Evolutionary conservation across 2,329 filamentous ascomycete genomes (phyloP).

Genomic region (Hypoxylon sp.): DNA sequence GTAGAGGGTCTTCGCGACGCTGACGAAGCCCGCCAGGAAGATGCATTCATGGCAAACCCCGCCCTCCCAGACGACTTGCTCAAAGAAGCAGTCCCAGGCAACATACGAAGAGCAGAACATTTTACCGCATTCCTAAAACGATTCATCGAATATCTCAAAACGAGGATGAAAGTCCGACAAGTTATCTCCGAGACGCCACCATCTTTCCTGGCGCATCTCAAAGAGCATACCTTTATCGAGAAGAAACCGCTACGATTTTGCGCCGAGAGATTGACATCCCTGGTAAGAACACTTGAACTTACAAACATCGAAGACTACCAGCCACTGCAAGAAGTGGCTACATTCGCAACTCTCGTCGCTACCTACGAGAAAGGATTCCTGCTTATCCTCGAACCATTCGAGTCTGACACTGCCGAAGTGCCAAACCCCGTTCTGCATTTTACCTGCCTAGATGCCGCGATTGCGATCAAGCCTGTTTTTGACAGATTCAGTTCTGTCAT

Average conservation of each 20-base stretch:
- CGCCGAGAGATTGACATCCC: conserved; percentile 90
- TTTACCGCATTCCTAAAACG: conserved; percentile 94
- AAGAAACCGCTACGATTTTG: conserved; percentile 95
- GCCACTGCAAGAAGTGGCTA: conserved; percentile 94
- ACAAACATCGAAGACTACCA: conserved; percentile 99
- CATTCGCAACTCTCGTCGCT: conserved; percentile 93
- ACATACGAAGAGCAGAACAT: conserved; percentile 94
- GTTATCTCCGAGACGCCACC: conserved; percentile 97
- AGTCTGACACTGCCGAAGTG: conserved; percentile 93
- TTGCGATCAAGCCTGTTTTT: conserved; percentile 97
- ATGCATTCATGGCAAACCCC: conserved; percentile 97
- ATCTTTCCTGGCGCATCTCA: conserved; percentile 91
- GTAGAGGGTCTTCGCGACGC: conserved; percentile 90
- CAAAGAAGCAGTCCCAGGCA: conserved; percentile 94
- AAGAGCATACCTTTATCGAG: conserved; percentile 97
- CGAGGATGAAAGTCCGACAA: conserved; percentile 96
- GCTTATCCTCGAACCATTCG: conserved; percentile 95
- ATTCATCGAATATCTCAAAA: conserved; percentile 98
- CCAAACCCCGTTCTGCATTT: conserved; percentile 98
- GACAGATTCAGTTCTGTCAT: conserved; percentile 98
- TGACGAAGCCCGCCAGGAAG: conserved; percentile 89
- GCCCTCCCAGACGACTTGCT: conserved; percentile 92
- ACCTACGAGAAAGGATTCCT: conserved; percentile 98
- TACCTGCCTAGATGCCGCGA: conserved; percentile 94
- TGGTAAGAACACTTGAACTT: conserved; percentile 92